Base-by-base conservation (phyloP, 106 monocot species). In the Apostasia ramifera region DNA sequence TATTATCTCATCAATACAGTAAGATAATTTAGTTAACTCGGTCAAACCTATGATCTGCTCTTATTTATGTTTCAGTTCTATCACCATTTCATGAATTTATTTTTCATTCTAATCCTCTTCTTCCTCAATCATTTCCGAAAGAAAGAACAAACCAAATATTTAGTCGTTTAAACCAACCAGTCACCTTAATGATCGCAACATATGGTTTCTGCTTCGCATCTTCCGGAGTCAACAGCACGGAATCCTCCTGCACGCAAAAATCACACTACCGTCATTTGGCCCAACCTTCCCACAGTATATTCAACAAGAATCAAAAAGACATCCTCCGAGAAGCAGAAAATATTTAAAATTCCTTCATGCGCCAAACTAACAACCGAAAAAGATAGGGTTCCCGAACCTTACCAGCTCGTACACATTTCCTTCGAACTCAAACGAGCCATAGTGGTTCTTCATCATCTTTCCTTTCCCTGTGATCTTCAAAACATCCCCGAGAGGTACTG, bases 101-200 rank as follows among this genome's bases (percentile, higher is more conserved):
- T 26, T 26, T 26, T 26, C 26, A 26, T 26, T 26, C 26, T 26
- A 26, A 26, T 26, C 26, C 26, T 26, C 26, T 26, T 26, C 26
- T 26, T 26, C 26, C 26, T 26, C 26, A 26, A 26, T 26, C 26
- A 26, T 26, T 26, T 26, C 26, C 26, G 48, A 41, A 47, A 14
- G 47, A 12, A 48, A 46, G 8, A 37, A 37, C 47, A 3, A 47
- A 45, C 45, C 45, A 63, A 45, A n/a, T 63, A 63, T 45, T 63
- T 8, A 10, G 45, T 39, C 4, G 44, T 44, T 13, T 63, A 65
- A 65, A 37, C n/a, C 15, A 26, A 47, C 37, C 26, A 66, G 14
- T 78, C 43, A 89, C 97, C 82, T 92, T 97, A 64, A 97, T 89
- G 48, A 97, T 92, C 3, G 97, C 97, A 68, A 92, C 89, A 67